A percentile compares a stretch with the other conserved stretches of the same genome.
phyloP scores from a whole-genome alignment of 192 early-diverging fungal genomes.

The Linderina pennispora region DNA sequence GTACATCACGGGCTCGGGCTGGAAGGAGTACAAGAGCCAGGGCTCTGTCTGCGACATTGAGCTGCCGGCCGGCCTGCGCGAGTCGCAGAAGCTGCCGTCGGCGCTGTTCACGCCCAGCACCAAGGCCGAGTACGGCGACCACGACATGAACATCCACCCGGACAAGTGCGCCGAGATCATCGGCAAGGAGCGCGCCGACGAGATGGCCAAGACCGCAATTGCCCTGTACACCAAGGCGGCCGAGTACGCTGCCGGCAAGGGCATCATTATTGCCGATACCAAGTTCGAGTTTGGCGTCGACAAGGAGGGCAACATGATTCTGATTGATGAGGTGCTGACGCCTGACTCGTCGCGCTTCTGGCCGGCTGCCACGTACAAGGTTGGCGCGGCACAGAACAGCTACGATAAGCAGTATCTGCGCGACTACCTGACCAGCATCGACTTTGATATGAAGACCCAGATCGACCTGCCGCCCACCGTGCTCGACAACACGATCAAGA shows the following conservation, averaged over 20 bases:
- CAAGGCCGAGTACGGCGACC: slow-evolving; percentile 97
- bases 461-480: slow-evolving; percentile 83
- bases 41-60: slow-evolving; percentile 92
- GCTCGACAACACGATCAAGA: slow-evolving; percentile 76
- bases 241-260: slow-evolving; percentile 71
- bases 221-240: slow-evolving; percentile 79
- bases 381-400: slow-evolving; percentile 74
- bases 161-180: slow-evolving; percentile 79
- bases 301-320: slow-evolving; percentile 65
- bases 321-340: slow-evolving; percentile 96
- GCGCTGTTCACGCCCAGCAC: slow-evolving; percentile 96
- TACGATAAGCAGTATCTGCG: slow-evolving; percentile 98
- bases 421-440: slow-evolving; percentile 81
- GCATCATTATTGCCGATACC: slow-evolving; percentile 99
- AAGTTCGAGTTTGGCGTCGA: slow-evolving; percentile 99
- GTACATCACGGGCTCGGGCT: slow-evolving; percentile 95
- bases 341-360: slow-evolving; percentile 99
- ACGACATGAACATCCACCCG: slow-evolving; percentile 99
- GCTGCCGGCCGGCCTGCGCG: slow-evolving; percentile 70
- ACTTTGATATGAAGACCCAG: slow-evolving; percentile 77
- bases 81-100: slow-evolving; percentile 76
- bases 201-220: slow-evolving; percentile 69
- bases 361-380: slow-evolving; percentile 74
- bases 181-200: slow-evolving; percentile 68
- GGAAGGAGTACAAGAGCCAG: slow-evolving; percentile 89